Evolutionary conservation across 495 filamentous ascomycete species (phyloP), one percentile per base, ranked within the genome.

Genomic region (Rusavskia elegans): DNA sequence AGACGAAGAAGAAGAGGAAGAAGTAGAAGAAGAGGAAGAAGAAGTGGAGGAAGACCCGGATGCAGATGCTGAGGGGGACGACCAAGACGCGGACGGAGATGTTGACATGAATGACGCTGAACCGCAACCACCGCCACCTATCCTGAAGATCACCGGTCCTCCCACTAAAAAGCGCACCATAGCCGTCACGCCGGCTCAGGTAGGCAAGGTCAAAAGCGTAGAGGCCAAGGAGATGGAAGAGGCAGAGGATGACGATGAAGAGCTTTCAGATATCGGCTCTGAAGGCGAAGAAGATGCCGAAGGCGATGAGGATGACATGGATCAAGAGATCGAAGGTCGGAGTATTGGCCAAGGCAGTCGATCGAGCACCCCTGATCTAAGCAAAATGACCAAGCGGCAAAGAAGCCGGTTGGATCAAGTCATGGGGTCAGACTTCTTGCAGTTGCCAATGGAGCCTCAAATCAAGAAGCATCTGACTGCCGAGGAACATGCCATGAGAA

Each of bases 401-500:
- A 71, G 84, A 45, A 82, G 82, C 16, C 75, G 80, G 55, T 70
- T 84, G 46, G 81, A 85, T 35, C 85, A 87, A 30, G 78, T 72
- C 11, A 71, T 83, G 39, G 80, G 79, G 45, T 76, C 77, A n/a
- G 77, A 81, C 56, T 74, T 89, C 49, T 64, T 97, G 66, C 87
- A 93, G 59, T 71, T 98, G 10, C 89, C 89, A 2, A 92, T 95
- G 73, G 88, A 94, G 68, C 86, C 89, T 21, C 88, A 93, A 72
- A 84, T 84, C 51, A 96, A 96, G 68, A 94, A 94, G 61, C 78
- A 83, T 60, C 67, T 97, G 39, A 95, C 90, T 1, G 89, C 87
- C 0, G 92, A 97, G 62, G 93, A 98, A 61, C 81, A 93, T 52
- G 87, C 87, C 35, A 95, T 97, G 85, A 81, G 94, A 17, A 78